Base-by-base conservation (phyloP, 1,284 basidiomycete species). In the Leccinum angustisporum region DNA sequence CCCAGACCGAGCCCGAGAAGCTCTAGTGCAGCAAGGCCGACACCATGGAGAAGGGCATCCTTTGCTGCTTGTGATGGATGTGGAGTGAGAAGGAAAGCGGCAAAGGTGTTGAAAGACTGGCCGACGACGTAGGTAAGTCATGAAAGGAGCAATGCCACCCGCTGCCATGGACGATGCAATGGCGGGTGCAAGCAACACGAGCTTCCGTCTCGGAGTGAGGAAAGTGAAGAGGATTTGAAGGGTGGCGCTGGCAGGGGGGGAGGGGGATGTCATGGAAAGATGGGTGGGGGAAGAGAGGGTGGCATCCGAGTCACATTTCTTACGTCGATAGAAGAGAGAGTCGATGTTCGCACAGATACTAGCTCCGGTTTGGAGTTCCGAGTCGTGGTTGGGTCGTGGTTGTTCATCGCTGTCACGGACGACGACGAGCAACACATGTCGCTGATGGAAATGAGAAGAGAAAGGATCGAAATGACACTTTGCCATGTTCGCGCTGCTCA, bases 1-100 rank as follows among this genome's bases (percentile, higher is more conserved):
- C 85, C 90, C 1, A 86, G 74, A 2, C 89, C 91, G 0, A 97
- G 82, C 3, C 80, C 86, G 5, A 91, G 75, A 6, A 98, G 85
- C 69, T 92, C 82, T 48, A 95, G 69, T 1, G 90, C 84, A 5
- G 85, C 82, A 31, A 84, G 67, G 38, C 86, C 84, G 58, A 92
- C 83, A 18, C 81, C 81, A 58, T 78, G 80, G 25, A 90, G 77
- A 10, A 95, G 81, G 5, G 77, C 71, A 56, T 82, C 72, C 66
- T 86, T 86, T 65, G 77, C 84, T 56, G 75, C 71, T 58, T 81
- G 75, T 3, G 81, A 75, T 8, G 80, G 81, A 62, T 77, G 78
- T 55, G 77, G 78, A 63, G 72, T 77, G 61, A 80, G 75, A 16
- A 83, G 82, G 68, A 85, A n/a, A n/a, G n/a, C n/a, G n/a, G n/a